Conservation (phyloP, 2,329 filamentous ascomycete genomes). For the Coleophoma crateriformis region DNA sequence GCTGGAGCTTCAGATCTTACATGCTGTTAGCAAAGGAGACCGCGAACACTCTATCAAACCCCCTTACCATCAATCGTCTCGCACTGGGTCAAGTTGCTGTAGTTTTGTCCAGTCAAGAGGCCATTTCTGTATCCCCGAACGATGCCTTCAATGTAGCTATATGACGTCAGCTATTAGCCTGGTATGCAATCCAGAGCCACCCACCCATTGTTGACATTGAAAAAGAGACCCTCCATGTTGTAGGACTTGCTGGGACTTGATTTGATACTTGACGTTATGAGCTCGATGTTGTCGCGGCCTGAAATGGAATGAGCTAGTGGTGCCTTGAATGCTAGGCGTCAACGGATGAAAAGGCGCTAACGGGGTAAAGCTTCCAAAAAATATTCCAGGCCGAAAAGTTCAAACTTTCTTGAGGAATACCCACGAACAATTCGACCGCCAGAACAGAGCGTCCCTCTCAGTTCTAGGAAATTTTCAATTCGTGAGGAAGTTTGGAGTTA, state of each 20-base stretch:
- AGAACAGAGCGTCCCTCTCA: neutral
- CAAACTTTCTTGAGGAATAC: neutral
- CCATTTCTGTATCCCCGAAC: slow-evolving; percentile 95
- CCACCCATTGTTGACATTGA: slow-evolving; percentile 91
- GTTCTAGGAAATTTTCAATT: neutral
- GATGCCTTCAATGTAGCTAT: slow-evolving; percentile 92
- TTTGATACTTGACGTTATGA: slow-evolving; percentile 4
- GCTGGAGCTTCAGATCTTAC: slow-evolving; percentile 93
- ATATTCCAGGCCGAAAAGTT: neutral
- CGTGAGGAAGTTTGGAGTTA: neutral
- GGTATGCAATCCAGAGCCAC: slow-evolving; percentile 16
- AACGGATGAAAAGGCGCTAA: too few relatives aligned
- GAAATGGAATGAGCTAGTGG: neutral
- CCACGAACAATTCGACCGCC: neutral
- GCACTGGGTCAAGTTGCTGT: slow-evolving; percentile 94
- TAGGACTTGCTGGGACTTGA: slow-evolving; percentile 1
- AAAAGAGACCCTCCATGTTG: slow-evolving; percentile 85
- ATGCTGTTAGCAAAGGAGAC: slow-evolving; percentile 4
- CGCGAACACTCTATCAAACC: neutral
- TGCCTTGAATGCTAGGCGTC: neutral
- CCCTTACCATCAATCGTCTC: slow-evolving; percentile 87
- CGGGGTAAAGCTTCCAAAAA: too few relatives aligned
- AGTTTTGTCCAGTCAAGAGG: slow-evolving; percentile 84
- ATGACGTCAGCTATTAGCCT: slow-evolving; percentile 13
- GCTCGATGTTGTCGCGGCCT: neutral